Conservation (phyloP, 345 rosid species). For the Hypericum androsaemum region DNA sequence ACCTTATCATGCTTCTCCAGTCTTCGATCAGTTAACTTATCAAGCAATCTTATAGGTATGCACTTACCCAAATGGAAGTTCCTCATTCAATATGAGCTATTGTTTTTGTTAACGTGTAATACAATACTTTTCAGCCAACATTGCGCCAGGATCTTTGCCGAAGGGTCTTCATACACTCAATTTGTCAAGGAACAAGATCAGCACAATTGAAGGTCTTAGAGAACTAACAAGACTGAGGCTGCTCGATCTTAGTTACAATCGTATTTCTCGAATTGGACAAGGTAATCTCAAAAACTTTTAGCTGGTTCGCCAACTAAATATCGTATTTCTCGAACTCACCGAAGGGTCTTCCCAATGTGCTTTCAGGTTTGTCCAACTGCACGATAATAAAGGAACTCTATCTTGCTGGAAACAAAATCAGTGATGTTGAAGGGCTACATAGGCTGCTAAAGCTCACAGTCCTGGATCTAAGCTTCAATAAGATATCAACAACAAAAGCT, state of each 20-base stretch:
- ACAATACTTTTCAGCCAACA: conserved; percentile 40
- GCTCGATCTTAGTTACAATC: conserved; percentile 87
- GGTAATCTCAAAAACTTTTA: conserved; percentile 30
- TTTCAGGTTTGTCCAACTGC: conserved; percentile 72
- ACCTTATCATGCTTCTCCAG: conserved; percentile 50
- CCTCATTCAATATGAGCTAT: neutral
- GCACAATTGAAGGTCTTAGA: conserved; percentile 70
- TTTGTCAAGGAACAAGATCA: conserved; percentile 79
- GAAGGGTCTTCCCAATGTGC: too few relatives aligned
- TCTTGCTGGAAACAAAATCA: conserved; percentile 83
- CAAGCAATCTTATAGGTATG: conserved; percentile 79
- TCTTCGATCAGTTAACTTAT: conserved; percentile 72
- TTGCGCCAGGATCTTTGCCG: conserved; percentile 65
- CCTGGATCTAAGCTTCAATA: conserved; percentile 87
- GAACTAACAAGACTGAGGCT: conserved; percentile 64
- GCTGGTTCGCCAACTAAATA: too few relatives aligned
- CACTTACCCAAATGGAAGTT: neutral
- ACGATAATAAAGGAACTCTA: conserved; percentile 77
- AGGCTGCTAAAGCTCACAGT: conserved; percentile 80
- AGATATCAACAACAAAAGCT: conserved; percentile 73
- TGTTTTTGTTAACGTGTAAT: neutral
- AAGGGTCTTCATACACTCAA: conserved; percentile 73
- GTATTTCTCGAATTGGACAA: conserved; percentile 77
- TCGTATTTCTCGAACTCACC: too few relatives aligned
- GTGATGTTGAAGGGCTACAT: conserved; percentile 78